phyloP scores from a whole-genome alignment of 345 rosid genomes.

The Arabis alpina region DNA sequence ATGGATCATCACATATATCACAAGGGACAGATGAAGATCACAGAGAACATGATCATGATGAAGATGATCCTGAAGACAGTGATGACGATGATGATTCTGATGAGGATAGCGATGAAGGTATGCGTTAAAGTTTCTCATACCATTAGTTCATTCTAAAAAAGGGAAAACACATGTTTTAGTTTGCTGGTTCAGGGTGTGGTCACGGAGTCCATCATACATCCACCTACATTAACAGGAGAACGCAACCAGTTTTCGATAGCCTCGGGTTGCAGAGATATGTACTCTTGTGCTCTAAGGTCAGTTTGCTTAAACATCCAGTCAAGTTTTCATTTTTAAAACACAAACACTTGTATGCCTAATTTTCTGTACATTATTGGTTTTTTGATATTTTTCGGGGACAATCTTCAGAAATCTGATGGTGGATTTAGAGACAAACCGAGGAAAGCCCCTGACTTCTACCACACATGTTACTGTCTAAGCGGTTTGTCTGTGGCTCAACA shows the following conservation, averaged over 20 bases:
- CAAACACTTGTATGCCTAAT: constrained; percentile 3
- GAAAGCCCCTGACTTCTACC: constrained; percentile 75
- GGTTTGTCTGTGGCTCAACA: constrained; percentile 82
- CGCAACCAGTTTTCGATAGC: constrained; percentile 69
- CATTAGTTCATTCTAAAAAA: not conserved
- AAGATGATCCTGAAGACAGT: constrained; percentile 30
- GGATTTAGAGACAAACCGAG: constrained; percentile 92
- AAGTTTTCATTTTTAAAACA: too few species aligned
- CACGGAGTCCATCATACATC: constrained; percentile 40
- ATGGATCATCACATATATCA: too few species aligned
- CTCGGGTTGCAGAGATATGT: constrained; percentile 82
- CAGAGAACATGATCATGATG: constrained; percentile 45
- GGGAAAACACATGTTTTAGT: not conserved
- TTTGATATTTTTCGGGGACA: not conserved
- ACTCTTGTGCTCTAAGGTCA: constrained; percentile 84
- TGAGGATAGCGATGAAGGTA: constrained; percentile 30
- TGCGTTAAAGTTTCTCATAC: constrained; percentile 1
- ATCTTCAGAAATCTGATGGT: constrained; percentile 62
- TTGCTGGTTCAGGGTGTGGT: constrained; percentile 27
- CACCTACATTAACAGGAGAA: constrained; percentile 37
- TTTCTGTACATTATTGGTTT: not conserved
- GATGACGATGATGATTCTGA: constrained; percentile 41
- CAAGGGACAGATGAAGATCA: constrained; percentile 52
- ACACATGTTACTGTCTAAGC: constrained; percentile 94
- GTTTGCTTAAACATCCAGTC: constrained; percentile 2